Percentiles rank a stretch among this genome's conserved stretches.
Evolutionary conservation across 2,329 filamentous ascomycete genomes (phyloP).

Genomic region (Aspergillus fructus): DNA sequence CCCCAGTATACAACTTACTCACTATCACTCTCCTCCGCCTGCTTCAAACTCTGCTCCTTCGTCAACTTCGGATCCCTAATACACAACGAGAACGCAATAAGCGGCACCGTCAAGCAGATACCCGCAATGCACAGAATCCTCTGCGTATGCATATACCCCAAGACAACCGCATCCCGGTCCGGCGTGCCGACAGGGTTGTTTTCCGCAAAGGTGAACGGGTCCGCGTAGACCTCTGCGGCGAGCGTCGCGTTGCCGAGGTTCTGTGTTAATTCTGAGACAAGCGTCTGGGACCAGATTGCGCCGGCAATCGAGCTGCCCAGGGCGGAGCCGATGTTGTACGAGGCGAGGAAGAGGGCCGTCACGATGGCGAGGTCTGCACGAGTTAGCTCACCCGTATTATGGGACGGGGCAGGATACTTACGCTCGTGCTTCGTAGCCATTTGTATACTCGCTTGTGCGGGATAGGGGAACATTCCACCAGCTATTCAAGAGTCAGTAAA

Average conservation of each 20-base stretch:
- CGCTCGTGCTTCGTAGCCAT: constrained; percentile 52
- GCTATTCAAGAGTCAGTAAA: constrained; percentile 25
- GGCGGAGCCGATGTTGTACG: constrained; percentile 63
- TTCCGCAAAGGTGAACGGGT: constrained; percentile 41
- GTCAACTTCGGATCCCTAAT: constrained; percentile 49
- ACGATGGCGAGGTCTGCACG: constrained; percentile 59
- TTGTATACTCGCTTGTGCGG: constrained; percentile 52
- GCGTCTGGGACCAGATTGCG: constrained; percentile 61
- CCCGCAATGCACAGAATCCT: constrained; percentile 51
- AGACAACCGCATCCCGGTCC: constrained; percentile 44
- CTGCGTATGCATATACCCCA: constrained; percentile 48
- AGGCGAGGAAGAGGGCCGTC: constrained; percentile 62
- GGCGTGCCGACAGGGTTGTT: constrained; percentile 47
- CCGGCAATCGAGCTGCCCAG: constrained; percentile 62
- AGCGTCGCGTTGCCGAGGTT: constrained; percentile 40
- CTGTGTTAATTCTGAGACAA: constrained; percentile 48
- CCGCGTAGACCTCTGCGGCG: constrained; percentile 42
- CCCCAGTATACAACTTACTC: neutral
- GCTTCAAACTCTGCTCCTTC: constrained; percentile 46
- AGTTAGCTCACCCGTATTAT: too few relatives aligned
- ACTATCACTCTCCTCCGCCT: constrained; percentile 31
- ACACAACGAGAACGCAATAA: constrained; percentile 47
- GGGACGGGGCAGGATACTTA: constrained; percentile 17
- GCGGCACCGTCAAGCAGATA: constrained; percentile 48
- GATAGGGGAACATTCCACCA: constrained; percentile 61